These are phyloP conservation scores for Peterozyma xylosa DNA, from an alignment of 805 yeast genomes.

Conservation along the genomic window DNA sequence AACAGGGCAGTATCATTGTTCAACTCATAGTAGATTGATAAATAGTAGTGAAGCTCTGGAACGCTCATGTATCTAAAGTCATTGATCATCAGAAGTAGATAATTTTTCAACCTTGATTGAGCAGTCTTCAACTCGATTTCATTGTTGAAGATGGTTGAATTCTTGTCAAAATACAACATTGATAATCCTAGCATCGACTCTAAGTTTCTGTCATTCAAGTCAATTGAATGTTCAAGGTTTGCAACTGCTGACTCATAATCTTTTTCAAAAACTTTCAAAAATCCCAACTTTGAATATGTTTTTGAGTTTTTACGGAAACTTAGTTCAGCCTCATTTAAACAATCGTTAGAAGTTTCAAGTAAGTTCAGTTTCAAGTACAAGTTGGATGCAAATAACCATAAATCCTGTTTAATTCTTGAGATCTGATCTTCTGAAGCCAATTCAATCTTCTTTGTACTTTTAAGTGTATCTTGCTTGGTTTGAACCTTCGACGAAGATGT, in stretches of 20 bases:
- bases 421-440: constrained; percentile 15
- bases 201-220: constrained; percentile 37
- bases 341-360: constrained; percentile 55
- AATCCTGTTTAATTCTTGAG: constrained; percentile 38
- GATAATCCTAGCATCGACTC: constrained; percentile 50
- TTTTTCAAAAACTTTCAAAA: constrained; percentile 25
- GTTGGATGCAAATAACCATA: constrained; percentile 73
- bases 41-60: constrained; percentile 63
- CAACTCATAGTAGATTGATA: constrained; percentile 57
- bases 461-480: neutral
- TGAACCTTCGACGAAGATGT: constrained; percentile 8
- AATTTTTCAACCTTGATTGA: constrained; percentile 43
- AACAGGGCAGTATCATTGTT: constrained; percentile 41
- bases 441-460: neutral
- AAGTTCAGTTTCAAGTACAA: constrained; percentile 53
- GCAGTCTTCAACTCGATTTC: constrained; percentile 54
- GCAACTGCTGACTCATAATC: constrained; percentile 40
- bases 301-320: constrained; percentile 31
- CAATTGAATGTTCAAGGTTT: constrained; percentile 59
- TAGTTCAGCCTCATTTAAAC: constrained; percentile 65
- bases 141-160: constrained; percentile 34
- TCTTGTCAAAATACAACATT: constrained; percentile 36
- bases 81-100: constrained; percentile 29
- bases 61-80: constrained; percentile 33
- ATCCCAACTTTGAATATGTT: constrained; percentile 44